Conservation (phyloP, 805 yeast species). For the Yarrowia keelungensis region DNA sequence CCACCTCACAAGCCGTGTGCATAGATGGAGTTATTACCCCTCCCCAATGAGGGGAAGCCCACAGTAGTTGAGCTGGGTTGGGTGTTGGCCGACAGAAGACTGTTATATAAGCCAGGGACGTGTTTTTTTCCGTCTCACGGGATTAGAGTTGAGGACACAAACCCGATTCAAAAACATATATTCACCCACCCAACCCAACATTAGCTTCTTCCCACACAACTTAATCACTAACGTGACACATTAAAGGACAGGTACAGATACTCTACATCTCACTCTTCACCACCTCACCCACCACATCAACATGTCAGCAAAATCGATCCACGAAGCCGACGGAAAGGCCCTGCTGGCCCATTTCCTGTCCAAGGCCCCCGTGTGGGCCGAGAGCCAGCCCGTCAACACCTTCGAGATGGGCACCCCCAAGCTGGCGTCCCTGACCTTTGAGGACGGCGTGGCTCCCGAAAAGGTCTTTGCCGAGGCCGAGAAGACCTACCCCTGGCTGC, state of each 20-base stretch:
- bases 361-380: slow-evolving; percentile 52
- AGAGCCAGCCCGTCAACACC: slow-evolving; percentile 47
- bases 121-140: no score
- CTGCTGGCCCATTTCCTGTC: slow-evolving; percentile 54
- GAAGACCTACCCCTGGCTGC: slow-evolving; percentile 54
- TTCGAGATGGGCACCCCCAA: slow-evolving; percentile 50
- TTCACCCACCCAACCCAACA: slow-evolving; percentile 14
- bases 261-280: neutral
- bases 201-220: neutral
- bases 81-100: neutral
- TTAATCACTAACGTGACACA: slow-evolving; percentile 13
- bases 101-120: neutral
- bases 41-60: no score
- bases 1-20: neutral
- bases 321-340: slow-evolving; percentile 58
- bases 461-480: slow-evolving; percentile 52
- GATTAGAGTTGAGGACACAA: slow-evolving; percentile 3
- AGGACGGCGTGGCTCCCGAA: slow-evolving; percentile 47
- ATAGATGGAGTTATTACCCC: neutral
- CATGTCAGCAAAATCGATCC: slow-evolving; percentile 57
- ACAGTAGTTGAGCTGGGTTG: neutral
- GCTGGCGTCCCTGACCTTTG: slow-evolving; percentile 52
- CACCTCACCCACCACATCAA: slow-evolving; percentile 1
- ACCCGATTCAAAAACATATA: slow-evolving; percentile 7
- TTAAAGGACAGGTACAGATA: no score